Conservation (phyloP, 345 rosid genomes). For the Pseudoturritis turrita region DNA sequence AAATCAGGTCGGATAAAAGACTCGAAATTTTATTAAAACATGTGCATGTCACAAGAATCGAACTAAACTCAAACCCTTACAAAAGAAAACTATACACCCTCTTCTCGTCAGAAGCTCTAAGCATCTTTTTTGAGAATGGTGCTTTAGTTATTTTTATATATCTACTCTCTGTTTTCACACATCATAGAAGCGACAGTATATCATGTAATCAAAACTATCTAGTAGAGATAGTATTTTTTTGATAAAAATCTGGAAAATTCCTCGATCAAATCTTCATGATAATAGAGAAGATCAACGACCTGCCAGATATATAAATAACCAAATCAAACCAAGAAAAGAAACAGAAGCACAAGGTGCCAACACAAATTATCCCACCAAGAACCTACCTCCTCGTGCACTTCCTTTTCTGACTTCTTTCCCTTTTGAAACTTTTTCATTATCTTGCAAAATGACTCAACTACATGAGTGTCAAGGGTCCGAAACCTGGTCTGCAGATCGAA, state of each 20-base stretch:
- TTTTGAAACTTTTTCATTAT: background rate
- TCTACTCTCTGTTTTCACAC: background rate
- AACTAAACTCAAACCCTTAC: background rate
- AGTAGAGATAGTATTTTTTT: background rate
- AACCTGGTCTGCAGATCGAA: background rate
- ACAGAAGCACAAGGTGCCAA: background rate
- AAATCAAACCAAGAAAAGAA: background rate
- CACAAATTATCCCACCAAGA: background rate
- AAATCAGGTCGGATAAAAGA: too few species aligned
- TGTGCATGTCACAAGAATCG: background rate
- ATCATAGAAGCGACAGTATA: too few species aligned
- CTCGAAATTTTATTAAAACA: too few species aligned
- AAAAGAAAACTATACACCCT: background rate
- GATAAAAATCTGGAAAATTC: background rate
- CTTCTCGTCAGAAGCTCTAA: background rate
- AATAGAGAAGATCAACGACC: slow-evolving; percentile 7
- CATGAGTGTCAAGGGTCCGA: background rate
- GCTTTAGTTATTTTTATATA: background rate
- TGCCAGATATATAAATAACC: background rate
- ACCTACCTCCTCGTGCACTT: background rate
- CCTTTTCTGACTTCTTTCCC: background rate
- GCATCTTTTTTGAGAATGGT: background rate
- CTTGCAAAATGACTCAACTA: background rate
- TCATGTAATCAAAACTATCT: background rate
- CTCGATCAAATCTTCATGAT: slow-evolving; percentile 25